Evolutionary conservation across 768 basidiomycete genomes (phyloP), one percentile per base, ranked within the genome.

Genomic region (Lentinula sp.): DNA sequence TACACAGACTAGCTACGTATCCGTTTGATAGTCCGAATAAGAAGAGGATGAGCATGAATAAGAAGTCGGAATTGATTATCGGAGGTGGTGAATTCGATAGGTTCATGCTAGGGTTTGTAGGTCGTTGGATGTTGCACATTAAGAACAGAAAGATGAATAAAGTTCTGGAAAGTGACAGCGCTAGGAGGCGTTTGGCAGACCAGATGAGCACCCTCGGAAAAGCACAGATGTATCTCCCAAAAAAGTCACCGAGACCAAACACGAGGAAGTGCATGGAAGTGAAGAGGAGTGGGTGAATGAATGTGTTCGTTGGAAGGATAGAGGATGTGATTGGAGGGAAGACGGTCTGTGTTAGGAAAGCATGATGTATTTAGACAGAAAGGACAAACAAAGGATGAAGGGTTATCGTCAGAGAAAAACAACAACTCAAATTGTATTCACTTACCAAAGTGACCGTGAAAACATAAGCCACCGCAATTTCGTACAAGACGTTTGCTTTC

Each of bases 271-370:
- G 90, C 35, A 88, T 62, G 3, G 88, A 80, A 61, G 76, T 87
- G 75, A 97, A 97, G 31, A 96, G 77, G n/a, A 94, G 76, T 0
- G 93, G 91, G 65, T 94, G 91, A 43, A 80, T 83, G 28, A 71
- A 69, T 2, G 83, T 79, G 63, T 87, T 87, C 13, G 83, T 84
- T 2, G 95, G 83, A 40, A 73, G 71, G 57, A 97, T 84, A 0
- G 87, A 88, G 3, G 87, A 82, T 2, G 95, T 95, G 64, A 94
- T 88, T 0, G 94, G 83, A 4, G 95, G 95, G 74, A 84, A 96
- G 51, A 95, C 87, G 34, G 93, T 82, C 94, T 96, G 49, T 34
- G 50, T 31, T 61, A 28, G 28, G 28, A 4, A 28, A 28, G 28
- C 39, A 61, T 8, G 37, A 37, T 13, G 13, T 39, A 39, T 8